phyloP scores from a whole-genome alignment of 2,329 filamentous ascomycete genomes.

The Huntiella moniliformis region DNA sequence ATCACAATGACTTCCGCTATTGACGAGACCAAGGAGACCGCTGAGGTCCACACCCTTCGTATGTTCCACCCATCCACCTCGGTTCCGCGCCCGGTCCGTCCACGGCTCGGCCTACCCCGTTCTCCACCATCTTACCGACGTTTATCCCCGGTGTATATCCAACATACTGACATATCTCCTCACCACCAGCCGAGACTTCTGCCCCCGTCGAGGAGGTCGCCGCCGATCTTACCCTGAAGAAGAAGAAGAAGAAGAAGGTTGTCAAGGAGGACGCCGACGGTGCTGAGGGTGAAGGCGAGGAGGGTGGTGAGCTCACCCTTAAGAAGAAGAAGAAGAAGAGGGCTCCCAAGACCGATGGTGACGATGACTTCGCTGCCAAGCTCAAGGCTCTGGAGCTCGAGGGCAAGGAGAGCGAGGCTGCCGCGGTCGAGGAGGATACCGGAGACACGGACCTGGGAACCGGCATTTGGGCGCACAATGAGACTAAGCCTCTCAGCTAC shows the following conservation, averaged over 20 bases:
- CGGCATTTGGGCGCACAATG: constrained; percentile 75
- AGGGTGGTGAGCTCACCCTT: constrained; percentile 43
- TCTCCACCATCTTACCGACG: neutral
- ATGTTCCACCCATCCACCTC: constrained; percentile 22
- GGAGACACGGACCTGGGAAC: constrained; percentile 78
- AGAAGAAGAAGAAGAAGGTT: constrained; percentile 63
- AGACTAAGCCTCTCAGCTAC: constrained; percentile 63
- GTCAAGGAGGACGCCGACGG: constrained; percentile 27
- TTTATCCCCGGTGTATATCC: too few relatives aligned
- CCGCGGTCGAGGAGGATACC: constrained; percentile 34
- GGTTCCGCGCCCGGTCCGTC: neutral
- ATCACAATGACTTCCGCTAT: constrained; percentile 57
- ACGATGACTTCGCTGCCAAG: constrained; percentile 44
- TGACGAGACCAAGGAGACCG: constrained; percentile 57
- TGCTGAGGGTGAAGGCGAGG: constrained; percentile 29
- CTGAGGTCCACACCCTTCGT: constrained; percentile 59
- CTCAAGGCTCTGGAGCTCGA: constrained; percentile 43
- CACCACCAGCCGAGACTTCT: neutral
- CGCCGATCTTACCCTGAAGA: constrained; percentile 37
- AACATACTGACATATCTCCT: neutral
- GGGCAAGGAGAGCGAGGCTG: constrained; percentile 41
- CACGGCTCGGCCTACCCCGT: too few relatives aligned
- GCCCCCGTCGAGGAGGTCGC: constrained; percentile 39
- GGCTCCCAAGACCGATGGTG: constrained; percentile 30
- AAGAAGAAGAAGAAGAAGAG: constrained; percentile 68